A percentile compares a stretch with the other conserved stretches of the same genome.
Conservation (phyloP, 2,329 filamentous ascomycete genomes). For the Neonectria coccinea region DNA sequence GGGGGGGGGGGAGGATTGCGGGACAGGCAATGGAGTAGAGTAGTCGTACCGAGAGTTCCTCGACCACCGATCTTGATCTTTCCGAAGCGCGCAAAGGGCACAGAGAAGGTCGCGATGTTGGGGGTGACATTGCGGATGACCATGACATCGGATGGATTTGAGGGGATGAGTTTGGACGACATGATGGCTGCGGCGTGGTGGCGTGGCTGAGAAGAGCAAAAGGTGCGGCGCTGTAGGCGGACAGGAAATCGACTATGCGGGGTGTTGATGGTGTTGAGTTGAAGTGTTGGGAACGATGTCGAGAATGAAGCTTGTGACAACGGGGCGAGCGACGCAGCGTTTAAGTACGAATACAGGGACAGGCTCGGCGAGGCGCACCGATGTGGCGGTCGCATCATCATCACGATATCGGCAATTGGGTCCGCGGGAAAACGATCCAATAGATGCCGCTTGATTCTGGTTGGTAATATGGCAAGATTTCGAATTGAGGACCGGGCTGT, state of each 20-base stretch:
- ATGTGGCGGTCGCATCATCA: slow-evolving; percentile 10
- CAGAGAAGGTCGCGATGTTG: slow-evolving; percentile 80
- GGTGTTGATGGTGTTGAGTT: not conserved
- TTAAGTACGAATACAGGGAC: slow-evolving; percentile 9
- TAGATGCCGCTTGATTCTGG: not conserved
- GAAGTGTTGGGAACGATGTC: slow-evolving; percentile 2
- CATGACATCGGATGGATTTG: slow-evolving; percentile 84
- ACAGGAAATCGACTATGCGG: not conserved
- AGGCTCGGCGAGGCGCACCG: slow-evolving; percentile 24
- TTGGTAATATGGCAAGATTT: slow-evolving; percentile 12
- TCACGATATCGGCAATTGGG: not conserved
- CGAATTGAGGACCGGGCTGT: slow-evolving; percentile 1
- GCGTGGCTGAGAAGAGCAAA: slow-evolving; percentile 27
- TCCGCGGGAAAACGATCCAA: not conserved
- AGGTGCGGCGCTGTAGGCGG: slow-evolving; percentile 17
- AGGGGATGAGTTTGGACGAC: slow-evolving; percentile 73
- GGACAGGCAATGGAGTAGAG: not conserved
- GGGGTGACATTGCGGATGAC: slow-evolving; percentile 88
- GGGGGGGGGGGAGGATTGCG: not conserved
- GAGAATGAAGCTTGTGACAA: not conserved
- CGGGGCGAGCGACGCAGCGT: slow-evolving; percentile 5
- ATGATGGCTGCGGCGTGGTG: slow-evolving; percentile 53
- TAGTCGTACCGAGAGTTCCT: slow-evolving; percentile 78
- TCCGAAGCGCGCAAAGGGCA: slow-evolving; percentile 87
- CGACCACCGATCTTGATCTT: slow-evolving; percentile 85